Base-by-base conservation (phyloP, 1,284 basidiomycete genomes). In the Lignosus rhinocerotis region DNA sequence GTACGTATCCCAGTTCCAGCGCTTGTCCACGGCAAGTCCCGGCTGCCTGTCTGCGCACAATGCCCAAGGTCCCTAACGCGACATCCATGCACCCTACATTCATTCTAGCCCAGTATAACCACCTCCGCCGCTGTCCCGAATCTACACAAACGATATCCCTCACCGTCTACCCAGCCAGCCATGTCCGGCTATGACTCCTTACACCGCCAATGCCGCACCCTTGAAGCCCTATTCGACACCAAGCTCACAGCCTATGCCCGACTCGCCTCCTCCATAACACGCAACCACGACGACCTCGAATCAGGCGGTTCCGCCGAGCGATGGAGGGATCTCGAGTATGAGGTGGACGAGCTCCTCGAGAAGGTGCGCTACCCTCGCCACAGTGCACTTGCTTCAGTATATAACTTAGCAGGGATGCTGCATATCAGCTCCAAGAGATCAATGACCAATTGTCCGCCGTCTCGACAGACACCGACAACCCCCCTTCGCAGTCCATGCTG, bases 231-330 rank as follows among this genome's bases (percentile, higher is more conserved):
- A 30, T 90, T 98, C 65, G 93, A 97, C 72, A 80, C 91, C 36
- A 95, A 97, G 73, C 82, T 98, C 19, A 93, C 93, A 0, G 81
- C 91, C 7, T 98, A 98, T 74, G 88, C 92, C 21, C 90, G 92
- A 63, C 80, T 97, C 36, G 93, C 92, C 4, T 85, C 90, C 3
- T 83, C 84, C 30, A 86, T 96, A 61, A 84, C 88, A 0, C 83
- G 80, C 51, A 77, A 78, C 55, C 59, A 70, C 38, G 78, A 85
- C 50, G 91, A 93, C 68, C 64, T 93, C 39, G 89, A 93, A 70
- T 84, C 90, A 2, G 78, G 80, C 49, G 85, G 90, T 8, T 92
- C 83, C 7, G 74, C 75, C 25, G 87, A 86, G 74, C 82, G 82
- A 61, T 92, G 82, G 90, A 86, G 72, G 71, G 93, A 94, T 71